phyloP scores from a whole-genome alignment of 805 yeast species.

The Zygosaccharomyces siamensis region DNA sequence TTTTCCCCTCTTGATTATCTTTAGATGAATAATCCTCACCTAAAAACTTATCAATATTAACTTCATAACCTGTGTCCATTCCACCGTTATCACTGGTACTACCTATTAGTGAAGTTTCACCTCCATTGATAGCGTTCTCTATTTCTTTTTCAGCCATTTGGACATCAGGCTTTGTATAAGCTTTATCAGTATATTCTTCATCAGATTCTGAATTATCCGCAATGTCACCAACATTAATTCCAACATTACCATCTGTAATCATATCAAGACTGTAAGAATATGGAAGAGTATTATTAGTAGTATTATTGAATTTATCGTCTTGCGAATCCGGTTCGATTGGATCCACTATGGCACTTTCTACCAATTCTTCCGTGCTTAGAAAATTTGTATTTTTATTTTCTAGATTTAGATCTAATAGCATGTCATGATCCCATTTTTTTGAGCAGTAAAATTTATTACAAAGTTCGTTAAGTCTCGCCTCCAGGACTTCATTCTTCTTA shows the following conservation, averaged over 20 bases:
- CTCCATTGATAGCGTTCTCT: conserved; percentile 4
- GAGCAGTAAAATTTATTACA: conserved; percentile 47
- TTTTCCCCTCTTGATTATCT: conserved; percentile 6
- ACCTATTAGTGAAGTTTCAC: conserved; percentile 1
- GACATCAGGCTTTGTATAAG: background rate
- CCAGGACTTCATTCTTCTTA: conserved; percentile 37
- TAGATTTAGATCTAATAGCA: conserved; percentile 45
- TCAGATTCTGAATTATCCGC: conserved; percentile 11
- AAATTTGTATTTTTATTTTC: conserved; percentile 44
- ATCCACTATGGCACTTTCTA: conserved; percentile 55
- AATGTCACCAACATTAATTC: conserved; percentile 8
- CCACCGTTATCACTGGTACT: background rate
- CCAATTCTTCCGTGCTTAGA: conserved; percentile 55
- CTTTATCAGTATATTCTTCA: conserved; percentile 3
- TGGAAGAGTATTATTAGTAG: background rate
- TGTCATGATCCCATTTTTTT: conserved; percentile 55
- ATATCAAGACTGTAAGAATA: conserved; percentile 11
- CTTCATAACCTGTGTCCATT: conserved; percentile 10
- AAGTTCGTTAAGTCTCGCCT: conserved; percentile 39
- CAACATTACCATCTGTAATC: conserved; percentile 12
- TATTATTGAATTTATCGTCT: conserved; percentile 1
- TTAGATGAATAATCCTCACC: conserved; percentile 7
- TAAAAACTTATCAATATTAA: conserved; percentile 13
- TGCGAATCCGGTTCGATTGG: conserved; percentile 33
- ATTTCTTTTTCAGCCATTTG: background rate